Conservation (phyloP, 768 basidiomycete genomes). For the Russula abietina region DNA sequence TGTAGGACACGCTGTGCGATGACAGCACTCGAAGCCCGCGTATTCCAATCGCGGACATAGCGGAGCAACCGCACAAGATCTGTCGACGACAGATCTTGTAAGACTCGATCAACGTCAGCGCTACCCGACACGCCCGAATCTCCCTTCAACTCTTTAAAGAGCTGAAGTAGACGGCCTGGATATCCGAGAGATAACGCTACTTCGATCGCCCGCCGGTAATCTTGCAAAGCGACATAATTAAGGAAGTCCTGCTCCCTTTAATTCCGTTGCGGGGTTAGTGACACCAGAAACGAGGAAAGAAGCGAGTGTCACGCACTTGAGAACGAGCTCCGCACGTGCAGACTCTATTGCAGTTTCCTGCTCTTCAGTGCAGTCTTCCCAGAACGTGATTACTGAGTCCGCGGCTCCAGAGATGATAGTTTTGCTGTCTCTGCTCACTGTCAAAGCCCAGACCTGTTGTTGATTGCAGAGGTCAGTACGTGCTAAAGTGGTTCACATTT, state of each 20-base stretch:
- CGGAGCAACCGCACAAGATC: conserved; percentile 79
- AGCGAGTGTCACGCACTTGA: conserved; percentile 54
- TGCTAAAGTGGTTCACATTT: background rate
- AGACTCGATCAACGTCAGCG: conserved; percentile 70
- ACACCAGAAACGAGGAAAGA: background rate
- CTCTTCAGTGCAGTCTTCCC: conserved; percentile 91
- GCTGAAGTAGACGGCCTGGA: conserved; percentile 73
- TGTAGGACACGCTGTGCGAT: conserved; percentile 83
- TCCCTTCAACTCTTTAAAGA: conserved; percentile 61
- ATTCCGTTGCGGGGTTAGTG: background rate
- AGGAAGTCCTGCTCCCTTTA: conserved; percentile 92
- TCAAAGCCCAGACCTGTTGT: conserved; percentile 91
- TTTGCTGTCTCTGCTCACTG: conserved; percentile 72
- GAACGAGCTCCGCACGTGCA: conserved; percentile 64
- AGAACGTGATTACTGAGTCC: conserved; percentile 93
- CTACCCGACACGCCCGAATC: conserved; percentile 54
- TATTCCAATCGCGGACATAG: conserved; percentile 90
- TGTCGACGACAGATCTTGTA: conserved; percentile 59
- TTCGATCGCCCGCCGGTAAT: conserved; percentile 87
- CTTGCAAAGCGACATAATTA: conserved; percentile 81
- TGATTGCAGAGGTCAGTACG: conserved; percentile 3
- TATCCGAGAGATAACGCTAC: conserved; percentile 91
- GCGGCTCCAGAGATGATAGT: conserved; percentile 92
- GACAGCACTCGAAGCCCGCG: conserved; percentile 79
- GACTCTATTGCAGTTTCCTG: conserved; percentile 68